Percentiles rank a stretch among this genome's conserved stretches.
phyloP scores from a whole-genome alignment of 2,329 filamentous ascomycete species.

The Thielaviopsis ethacetica region DNA sequence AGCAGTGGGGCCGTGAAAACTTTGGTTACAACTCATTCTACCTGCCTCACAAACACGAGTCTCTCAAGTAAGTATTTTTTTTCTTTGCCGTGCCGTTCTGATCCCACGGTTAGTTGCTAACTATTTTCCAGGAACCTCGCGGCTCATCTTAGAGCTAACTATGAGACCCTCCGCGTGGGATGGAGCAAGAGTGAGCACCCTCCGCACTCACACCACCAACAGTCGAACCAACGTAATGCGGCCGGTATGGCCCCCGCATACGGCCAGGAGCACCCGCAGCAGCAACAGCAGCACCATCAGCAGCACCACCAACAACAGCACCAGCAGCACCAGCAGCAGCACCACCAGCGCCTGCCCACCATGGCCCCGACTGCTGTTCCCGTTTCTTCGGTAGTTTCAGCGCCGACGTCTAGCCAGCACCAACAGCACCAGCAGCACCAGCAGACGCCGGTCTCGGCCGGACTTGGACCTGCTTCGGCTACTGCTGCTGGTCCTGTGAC shows the following conservation, averaged over 20 bases:
- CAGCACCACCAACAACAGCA: conserved; percentile 7
- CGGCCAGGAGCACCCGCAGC: conserved; percentile 1
- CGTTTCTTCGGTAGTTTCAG: conserved; percentile 4
- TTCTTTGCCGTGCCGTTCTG: not conserved
- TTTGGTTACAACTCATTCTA: conserved; percentile 7
- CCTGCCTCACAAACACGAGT: conserved; percentile 6
- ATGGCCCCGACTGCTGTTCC: conserved; percentile 1
- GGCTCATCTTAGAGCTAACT: not conserved
- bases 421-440: no score
- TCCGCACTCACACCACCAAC: conserved; percentile 4
- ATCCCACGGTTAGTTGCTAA: not conserved
- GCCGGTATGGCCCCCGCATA: not conserved
- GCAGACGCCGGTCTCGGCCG: no score
- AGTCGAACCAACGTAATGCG: not conserved
- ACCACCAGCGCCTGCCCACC: conserved; percentile 5
- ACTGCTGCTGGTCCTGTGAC: no score
- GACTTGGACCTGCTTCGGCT: no score
- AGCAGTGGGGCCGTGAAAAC: conserved; percentile 2
- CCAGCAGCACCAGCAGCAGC: not conserved
- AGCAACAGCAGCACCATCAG: conserved; percentile 1
- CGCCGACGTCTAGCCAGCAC: not conserved
- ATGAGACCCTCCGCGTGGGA: conserved; percentile 5
- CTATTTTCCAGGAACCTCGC: not conserved
- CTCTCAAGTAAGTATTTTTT: conserved; percentile 11
- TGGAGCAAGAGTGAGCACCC: conserved; percentile 9